A percentile compares a stretch with the other conserved stretches of the same genome.
phyloP scores from a whole-genome alignment of 2,329 filamentous ascomycete genomes.

The Penicillium sp. region DNA sequence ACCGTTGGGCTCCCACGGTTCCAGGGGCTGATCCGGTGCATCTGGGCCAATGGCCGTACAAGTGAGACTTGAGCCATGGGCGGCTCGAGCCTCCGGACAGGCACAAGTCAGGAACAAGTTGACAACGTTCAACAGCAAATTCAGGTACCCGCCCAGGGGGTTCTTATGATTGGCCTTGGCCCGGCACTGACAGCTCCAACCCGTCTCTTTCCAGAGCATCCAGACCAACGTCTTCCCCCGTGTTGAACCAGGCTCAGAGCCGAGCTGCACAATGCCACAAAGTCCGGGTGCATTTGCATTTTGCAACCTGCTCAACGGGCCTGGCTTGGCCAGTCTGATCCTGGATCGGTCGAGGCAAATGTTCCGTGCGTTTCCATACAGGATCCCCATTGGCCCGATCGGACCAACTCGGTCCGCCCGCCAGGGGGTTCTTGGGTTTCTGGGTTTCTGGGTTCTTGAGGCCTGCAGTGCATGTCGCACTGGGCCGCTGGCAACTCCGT shows the following conservation, averaged over 20 bases:
- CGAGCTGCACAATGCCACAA: not conserved
- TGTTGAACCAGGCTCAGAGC: conserved; percentile 16
- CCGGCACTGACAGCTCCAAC: conserved; percentile 21
- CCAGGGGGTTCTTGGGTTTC: not conserved
- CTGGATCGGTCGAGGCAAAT: not conserved
- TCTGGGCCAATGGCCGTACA: conserved; percentile 19
- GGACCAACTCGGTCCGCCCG: conserved; percentile 1
- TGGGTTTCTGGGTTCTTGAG: not conserved
- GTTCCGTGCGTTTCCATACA: conserved; percentile 10
- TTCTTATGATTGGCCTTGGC: conserved; percentile 18
- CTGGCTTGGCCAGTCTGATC: conserved; percentile 4
- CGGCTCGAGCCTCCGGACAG: conserved; percentile 15
- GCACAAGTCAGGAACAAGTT: no score
- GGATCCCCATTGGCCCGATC: conserved; percentile 14
- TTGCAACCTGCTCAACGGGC: not conserved
- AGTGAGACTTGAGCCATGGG: conserved; percentile 7
- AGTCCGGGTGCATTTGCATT: conserved; percentile 1
- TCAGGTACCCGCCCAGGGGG: conserved; percentile 25
- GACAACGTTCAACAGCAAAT: conserved; percentile 26
- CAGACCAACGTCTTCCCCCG: conserved; percentile 8
- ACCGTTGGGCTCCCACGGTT: conserved; percentile 20
- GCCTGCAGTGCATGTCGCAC: conserved; percentile 21
- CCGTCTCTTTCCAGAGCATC: not conserved
- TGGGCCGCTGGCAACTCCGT: conserved; percentile 16
- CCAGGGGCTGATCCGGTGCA: conserved; percentile 15